These are phyloP conservation scores for Grosmannia serpens DNA, from an alignment of 2,329 filamentous ascomycete species.

Conservation along the genomic window DNA sequence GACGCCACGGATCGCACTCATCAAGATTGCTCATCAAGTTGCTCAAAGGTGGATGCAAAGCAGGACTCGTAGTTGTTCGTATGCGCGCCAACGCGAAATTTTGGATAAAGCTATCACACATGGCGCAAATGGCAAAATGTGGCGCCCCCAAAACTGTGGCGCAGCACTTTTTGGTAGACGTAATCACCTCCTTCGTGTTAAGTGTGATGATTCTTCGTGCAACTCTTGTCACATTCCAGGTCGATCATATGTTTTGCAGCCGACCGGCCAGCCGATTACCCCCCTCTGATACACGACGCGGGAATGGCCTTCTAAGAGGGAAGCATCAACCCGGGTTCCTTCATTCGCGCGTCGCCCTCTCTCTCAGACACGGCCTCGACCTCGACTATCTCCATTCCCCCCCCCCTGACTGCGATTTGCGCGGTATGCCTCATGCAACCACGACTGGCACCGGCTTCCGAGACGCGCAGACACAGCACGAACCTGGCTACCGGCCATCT, in stretches of 20 bases:
- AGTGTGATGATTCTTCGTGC: not conserved
- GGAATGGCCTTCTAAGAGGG: slow-evolving; percentile 7
- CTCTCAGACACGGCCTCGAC: slow-evolving; percentile 6
- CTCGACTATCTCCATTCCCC: not conserved
- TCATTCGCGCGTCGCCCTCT: not conserved
- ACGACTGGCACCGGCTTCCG: not conserved
- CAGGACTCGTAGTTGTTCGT: not conserved
- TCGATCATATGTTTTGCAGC: not conserved
- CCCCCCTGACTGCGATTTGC: not conserved
- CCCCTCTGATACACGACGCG: not conserved
- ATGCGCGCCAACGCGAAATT: slow-evolving; percentile 4
- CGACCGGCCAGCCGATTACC: not conserved
- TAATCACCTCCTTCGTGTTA: not conserved
- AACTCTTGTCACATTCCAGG: not conserved
- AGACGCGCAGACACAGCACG: slow-evolving; percentile 1
- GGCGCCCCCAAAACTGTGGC: not conserved
- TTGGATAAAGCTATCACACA: not conserved
- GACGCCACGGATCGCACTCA: not conserved
- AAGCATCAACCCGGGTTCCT: slow-evolving; percentile 4
- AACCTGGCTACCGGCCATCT: not conserved
- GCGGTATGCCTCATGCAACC: slow-evolving; percentile 10
- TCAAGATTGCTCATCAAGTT: not conserved
- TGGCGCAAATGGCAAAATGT: not conserved
- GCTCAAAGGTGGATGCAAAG: not conserved
- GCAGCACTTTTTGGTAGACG: not conserved